Base-by-base conservation (phyloP, 306 rosid species). In the Malus sylvestris region DNA sequence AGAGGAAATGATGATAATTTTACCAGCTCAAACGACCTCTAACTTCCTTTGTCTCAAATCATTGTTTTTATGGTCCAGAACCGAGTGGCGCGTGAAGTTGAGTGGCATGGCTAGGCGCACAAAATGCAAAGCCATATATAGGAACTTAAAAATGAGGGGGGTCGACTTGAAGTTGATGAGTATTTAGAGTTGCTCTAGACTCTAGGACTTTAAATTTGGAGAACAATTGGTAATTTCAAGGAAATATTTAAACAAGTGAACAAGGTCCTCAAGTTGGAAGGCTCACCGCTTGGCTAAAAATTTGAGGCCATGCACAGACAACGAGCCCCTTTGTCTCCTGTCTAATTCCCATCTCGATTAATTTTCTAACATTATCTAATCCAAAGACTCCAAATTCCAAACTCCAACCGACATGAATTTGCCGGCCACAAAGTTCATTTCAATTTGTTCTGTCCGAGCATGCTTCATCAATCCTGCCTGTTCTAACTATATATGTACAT, bases 281-380 rank as follows among this genome's bases (percentile, higher is more conserved):
- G 12, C 4, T n/a, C 52, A 57, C 11, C 25, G 46, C 46, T 19
- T 66, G 46, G 70, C 70, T 5, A 33, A 66, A 65, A 33, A 66
- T 35, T 18, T 9, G 27, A 66, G 27, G 46, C 49, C 70, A 4
- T 45, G 44, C 75, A 52, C 75, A 3, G 49, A 72, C 74, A 66
- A 49, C 51, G 65, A 72, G 51, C 25, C 58, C 72, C 65, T 22
- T 80, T 59, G 80, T 76, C 61, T 52, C 74, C 59, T 40, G 51
- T 67, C 73, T 61, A 61, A 14, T 35, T 70, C 71, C 78, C 44
- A 19, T 69, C 22, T 67, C 71, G 19, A 33, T 67, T 10, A 22
- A 67, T 40, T 40, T 42, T 40, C 53, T 15, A 23, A 64, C 44
- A 64, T 10, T 61, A 61, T 5, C 13, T 10, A 61, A 18, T 61